Evolutionary conservation across 2,329 filamentous ascomycete genomes (phyloP), one percentile per base, ranked within the genome.

Genomic region (Scedosporium boydii): DNA sequence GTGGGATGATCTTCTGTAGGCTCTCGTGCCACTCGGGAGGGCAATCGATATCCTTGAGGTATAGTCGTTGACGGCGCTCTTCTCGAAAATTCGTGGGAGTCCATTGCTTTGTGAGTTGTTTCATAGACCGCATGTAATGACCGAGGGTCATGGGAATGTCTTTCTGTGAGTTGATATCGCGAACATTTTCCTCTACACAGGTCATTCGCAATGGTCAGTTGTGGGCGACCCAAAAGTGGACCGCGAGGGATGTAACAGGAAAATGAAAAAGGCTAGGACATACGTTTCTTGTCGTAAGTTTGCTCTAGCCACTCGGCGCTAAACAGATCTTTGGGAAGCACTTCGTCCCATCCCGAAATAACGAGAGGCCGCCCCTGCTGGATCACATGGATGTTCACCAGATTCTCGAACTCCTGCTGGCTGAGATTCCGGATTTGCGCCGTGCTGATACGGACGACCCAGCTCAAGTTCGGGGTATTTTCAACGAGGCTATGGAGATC

Each of bases 1-100:
- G 84, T 0, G 93, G 93, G 4, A 98, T 88, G 34, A 91, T 78
- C 59, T 89, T 87, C 66, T 86, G 85, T 18, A 99, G 77, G 63
- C 90, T 87, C 29, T 93, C 83, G 60, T 88, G 86, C 95, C 95
- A 99, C 63, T 93, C 87, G 1, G 82, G 77, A 0, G 95, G 95
- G 68, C 93, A 97, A 72, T 99, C 95, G 64, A 99, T 97, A 71
- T 99, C 95, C 70, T 99, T 99, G 26, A 98, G 77, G 72, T 99
- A 99, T 1, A 98, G 85, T 12, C 95, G 86, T 71, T 99, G 95
- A 23, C 90, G 82, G 44, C 85, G 84, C 65, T 90, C 86, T 66
- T 96, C 89, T 64, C 87, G 87, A 71, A 89, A 96, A 66, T 90
- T 93, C 57, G 80, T 82, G 0, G 84, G 78, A 7, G 81, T 88